Evolutionary conservation across 441 rosid genomes (phyloP).

Genomic region (Erodium chrysanthum): DNA sequence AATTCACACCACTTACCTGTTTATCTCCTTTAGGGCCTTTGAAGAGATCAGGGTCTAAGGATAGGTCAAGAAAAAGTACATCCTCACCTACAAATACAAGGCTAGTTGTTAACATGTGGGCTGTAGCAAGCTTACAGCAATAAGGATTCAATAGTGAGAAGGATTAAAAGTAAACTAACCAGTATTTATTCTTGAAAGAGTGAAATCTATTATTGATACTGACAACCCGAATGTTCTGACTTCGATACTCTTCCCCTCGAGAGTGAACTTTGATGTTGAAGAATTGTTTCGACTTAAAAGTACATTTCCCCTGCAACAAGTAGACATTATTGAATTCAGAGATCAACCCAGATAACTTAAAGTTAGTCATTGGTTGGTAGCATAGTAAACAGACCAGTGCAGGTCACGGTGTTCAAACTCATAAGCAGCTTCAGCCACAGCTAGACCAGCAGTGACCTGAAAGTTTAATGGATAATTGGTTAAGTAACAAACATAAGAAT

Average conservation of each 20-base stretch:
- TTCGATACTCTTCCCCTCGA: slow-evolving; percentile 49
- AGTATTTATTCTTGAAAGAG: slow-evolving; percentile 82
- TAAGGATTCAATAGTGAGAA: neutral
- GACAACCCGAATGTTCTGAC: slow-evolving; percentile 50
- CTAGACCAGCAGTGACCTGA: slow-evolving; percentile 77
- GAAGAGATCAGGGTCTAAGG: slow-evolving; percentile 76
- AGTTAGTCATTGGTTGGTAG: slow-evolving; percentile 12
- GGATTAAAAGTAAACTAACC: slow-evolving; percentile 30
- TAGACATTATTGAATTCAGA: slow-evolving; percentile 12
- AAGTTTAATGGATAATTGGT: slow-evolving; percentile 15
- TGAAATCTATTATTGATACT: slow-evolving; percentile 77
- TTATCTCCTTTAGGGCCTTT: slow-evolving; percentile 84
- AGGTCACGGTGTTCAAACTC: slow-evolving; percentile 92
- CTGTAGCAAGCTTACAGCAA: neutral
- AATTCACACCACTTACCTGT: slow-evolving; percentile 41
- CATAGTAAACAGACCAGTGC: slow-evolving; percentile 51
- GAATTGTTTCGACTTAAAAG: slow-evolving; percentile 64
- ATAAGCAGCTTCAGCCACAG: slow-evolving; percentile 88
- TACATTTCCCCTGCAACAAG: slow-evolving; percentile 68
- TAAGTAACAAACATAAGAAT: slow-evolving; percentile 7
- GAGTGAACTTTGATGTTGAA: slow-evolving; percentile 30
- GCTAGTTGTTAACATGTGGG: slow-evolving; percentile 3
- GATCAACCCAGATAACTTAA: slow-evolving; percentile 4
- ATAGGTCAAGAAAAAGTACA: slow-evolving; percentile 71
- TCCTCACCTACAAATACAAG: slow-evolving; percentile 46